phyloP scores from a whole-genome alignment of 129 eudicot genomes.

The Pittosporum tobira region DNA sequence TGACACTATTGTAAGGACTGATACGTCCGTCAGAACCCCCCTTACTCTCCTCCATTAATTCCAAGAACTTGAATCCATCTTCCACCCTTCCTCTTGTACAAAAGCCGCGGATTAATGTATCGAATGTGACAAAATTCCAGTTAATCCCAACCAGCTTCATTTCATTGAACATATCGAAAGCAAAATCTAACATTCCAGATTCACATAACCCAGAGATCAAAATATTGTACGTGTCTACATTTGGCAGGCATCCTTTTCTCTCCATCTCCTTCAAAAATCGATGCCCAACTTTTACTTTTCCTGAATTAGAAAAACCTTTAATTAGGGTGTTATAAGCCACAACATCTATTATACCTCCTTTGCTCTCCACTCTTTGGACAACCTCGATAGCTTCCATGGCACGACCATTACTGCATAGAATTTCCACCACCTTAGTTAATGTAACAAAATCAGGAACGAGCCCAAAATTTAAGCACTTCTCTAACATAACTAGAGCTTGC shows the following conservation, averaged over 20 bases:
- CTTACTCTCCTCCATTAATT: slow-evolving; percentile 49
- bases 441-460: slow-evolving; percentile 70
- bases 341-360: slow-evolving; percentile 62
- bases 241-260: slow-evolving; percentile 72
- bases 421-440: slow-evolving; percentile 51
- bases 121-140: slow-evolving; percentile 40
- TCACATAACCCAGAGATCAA: slow-evolving; percentile 67
- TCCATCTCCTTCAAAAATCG: slow-evolving; percentile 73
- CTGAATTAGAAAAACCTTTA: slow-evolving; percentile 54
- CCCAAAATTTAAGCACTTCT: slow-evolving; percentile 57
- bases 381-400: slow-evolving; percentile 66
- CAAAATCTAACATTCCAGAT: slow-evolving; percentile 37
- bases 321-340: slow-evolving; percentile 74
- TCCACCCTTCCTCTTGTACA: slow-evolving; percentile 57
- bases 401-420: slow-evolving; percentile 52
- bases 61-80: slow-evolving; percentile 59
- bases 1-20: slow-evolving; percentile 56
- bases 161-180: slow-evolving; percentile 46
- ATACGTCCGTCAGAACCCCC: slow-evolving; percentile 27
- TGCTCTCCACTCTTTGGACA: slow-evolving; percentile 52
- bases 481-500: slow-evolving; percentile 83
- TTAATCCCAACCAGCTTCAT: slow-evolving; percentile 36
- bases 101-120: slow-evolving; percentile 54
- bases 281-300: slow-evolving; percentile 53
- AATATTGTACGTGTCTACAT: slow-evolving; percentile 54